Percentiles rank a stretch among this genome's conserved stretches.
These are phyloP conservation scores for Aspergillus novofumigatus DNA, from an alignment of 2,329 filamentous ascomycete species.

Conservation along the genomic window DNA sequence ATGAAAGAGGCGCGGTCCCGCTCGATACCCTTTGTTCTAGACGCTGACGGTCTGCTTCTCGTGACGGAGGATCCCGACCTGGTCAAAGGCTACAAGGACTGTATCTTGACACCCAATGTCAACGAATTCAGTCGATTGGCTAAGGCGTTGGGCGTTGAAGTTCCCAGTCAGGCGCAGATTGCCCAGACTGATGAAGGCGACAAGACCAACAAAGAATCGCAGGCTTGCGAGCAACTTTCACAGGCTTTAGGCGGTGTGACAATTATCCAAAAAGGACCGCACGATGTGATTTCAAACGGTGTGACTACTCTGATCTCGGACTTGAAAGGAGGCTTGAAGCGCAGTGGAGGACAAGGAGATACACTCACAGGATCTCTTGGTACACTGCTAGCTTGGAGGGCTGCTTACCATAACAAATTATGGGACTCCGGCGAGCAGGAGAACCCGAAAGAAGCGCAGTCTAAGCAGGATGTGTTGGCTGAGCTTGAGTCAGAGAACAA, in stretches of 20 bases:
- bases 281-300: conserved; percentile 81
- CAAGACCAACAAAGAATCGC: conserved; percentile 46
- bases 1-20: conserved; percentile 71
- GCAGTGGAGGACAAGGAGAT: conserved; percentile 91
- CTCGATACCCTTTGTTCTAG: conserved; percentile 75
- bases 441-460: conserved; percentile 28
- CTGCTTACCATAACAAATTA: conserved; percentile 76
- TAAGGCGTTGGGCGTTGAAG: conserved; percentile 66
- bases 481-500: conserved; percentile 43
- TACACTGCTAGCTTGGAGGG: conserved; percentile 83
- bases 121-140: conserved; percentile 86
- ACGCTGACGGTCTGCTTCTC: conserved; percentile 82
- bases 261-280: conserved; percentile 80
- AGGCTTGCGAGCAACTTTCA: conserved; percentile 66
- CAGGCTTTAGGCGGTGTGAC: conserved; percentile 80
- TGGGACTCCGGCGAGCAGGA: conserved; percentile 57
- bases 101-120: conserved; percentile 90
- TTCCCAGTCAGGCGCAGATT: conserved; percentile 35
- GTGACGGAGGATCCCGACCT: conserved; percentile 72
- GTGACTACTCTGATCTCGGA: conserved; percentile 71
- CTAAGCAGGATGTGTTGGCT: conserved; percentile 38
- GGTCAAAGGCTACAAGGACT: conserved; percentile 74
- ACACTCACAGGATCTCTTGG: conserved; percentile 86
- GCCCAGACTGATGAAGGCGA: conserved; percentile 35
- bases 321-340: conserved; percentile 75